Evolutionary conservation across 768 basidiomycete genomes (phyloP).

Genomic region (Leucocoprinus birnbaumii): DNA sequence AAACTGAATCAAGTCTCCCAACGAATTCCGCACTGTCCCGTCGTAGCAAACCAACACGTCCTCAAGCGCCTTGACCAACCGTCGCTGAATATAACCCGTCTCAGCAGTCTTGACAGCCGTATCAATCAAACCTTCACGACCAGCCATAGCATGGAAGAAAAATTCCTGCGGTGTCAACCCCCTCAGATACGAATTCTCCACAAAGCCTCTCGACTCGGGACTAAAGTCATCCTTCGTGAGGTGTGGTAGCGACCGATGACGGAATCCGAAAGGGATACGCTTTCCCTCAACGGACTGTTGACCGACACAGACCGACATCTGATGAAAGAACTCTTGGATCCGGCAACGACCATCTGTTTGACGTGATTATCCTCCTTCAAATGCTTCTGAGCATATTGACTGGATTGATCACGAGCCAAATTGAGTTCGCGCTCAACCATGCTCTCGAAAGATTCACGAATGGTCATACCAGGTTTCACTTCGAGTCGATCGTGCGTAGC

Average conservation of each 20-base stretch:
- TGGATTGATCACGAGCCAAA: constrained; percentile 93
- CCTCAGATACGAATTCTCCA: constrained; percentile 94
- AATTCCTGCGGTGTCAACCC: constrained; percentile 94
- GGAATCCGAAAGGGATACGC: constrained; percentile 98
- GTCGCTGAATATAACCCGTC: constrained; percentile 99
- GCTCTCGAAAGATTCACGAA: constrained; percentile 97
- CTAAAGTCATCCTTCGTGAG: constrained; percentile 96
- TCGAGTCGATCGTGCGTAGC: constrained; percentile 87
- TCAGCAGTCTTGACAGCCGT: constrained; percentile 99
- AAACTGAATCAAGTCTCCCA: constrained; percentile 96
- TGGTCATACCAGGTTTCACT: constrained; percentile 95
- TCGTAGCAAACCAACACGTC: constrained; percentile 97
- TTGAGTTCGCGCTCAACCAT: constrained; percentile 89
- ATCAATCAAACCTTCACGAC: constrained; percentile 97
- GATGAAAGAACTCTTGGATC: constrained; percentile 79
- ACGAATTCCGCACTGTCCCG: constrained; percentile 90
- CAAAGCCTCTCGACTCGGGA: constrained; percentile 97
- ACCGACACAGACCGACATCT: constrained; percentile 99
- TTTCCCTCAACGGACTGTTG: constrained; percentile 98
- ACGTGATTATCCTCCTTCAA: constrained; percentile 68
- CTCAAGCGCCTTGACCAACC: constrained; percentile 98
- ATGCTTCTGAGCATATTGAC: constrained; percentile 99
- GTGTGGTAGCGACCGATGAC: constrained; percentile 98
- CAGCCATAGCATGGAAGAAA: constrained; percentile 97
- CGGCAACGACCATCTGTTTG: background rate